Conservation (phyloP, 257 asterid species). For the Jacaranda mimosifolia region DNA sequence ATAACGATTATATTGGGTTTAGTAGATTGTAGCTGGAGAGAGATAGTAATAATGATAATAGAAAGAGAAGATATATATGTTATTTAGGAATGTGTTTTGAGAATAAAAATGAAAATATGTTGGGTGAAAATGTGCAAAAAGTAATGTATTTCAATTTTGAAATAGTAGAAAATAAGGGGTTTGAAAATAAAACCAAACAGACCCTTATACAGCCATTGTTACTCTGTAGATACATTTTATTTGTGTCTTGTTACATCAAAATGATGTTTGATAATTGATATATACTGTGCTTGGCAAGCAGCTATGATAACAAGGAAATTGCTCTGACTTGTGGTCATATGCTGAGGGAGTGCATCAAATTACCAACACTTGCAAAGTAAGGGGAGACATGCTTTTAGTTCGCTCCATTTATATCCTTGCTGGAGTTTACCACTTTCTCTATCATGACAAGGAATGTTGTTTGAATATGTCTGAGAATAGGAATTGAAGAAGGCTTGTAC, state of each 20-base stretch:
- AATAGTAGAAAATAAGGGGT: too few relatives aligned
- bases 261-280: constrained; percentile 23
- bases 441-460: constrained; percentile 26
- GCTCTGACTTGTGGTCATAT: constrained; percentile 94
- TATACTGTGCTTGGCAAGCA: constrained; percentile 46
- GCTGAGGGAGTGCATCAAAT: constrained; percentile 97
- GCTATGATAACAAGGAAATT: constrained; percentile 97
- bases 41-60: too few relatives aligned
- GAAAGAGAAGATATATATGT: too few relatives aligned
- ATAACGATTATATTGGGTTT: too few relatives aligned
- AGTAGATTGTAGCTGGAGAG: too few relatives aligned
- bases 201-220: background rate
- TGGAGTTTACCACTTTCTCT: constrained; percentile 29
- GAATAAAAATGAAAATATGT: too few relatives aligned
- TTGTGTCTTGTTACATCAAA: constrained; percentile 26
- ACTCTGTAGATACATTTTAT: constrained; percentile 26
- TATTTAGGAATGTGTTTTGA: too few relatives aligned
- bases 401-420: constrained; percentile 34
- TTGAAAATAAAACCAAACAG: too few relatives aligned
- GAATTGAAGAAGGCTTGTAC: constrained; percentile 24
- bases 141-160: too few relatives aligned
- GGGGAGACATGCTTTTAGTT: constrained; percentile 38
- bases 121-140: too few relatives aligned
- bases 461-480: constrained; percentile 18
- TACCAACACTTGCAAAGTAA: constrained; percentile 93